Evolutionary conservation across 768 basidiomycete genomes (phyloP), one percentile per base, ranked within the genome.

Genomic region (Boletales sp.): DNA sequence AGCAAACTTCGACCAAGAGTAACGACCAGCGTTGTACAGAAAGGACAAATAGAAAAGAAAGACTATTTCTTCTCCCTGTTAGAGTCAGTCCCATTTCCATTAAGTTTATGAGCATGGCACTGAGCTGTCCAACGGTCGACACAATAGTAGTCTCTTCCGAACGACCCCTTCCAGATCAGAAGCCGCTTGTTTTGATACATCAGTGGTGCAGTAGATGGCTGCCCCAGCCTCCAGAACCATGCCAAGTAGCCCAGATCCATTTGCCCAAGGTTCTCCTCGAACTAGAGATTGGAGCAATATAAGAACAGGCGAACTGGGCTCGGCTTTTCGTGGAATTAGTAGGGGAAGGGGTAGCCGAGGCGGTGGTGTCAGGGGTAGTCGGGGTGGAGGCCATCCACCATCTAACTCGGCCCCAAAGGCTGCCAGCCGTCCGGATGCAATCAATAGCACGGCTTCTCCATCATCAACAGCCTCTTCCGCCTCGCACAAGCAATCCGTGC

Each of bases 261-360:
- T 71, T 43, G 48, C 61, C 52, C 65, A 58, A 44, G 46, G 55
- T 18, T 56, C 61, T 46, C 65, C 73, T 51, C 68, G 69, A 40
- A 55, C 60, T 31, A 65, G 70, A 47, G 73, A 76, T 52, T 80
- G 81, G 80, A 65, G 60, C 38, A 70, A 8, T 44, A 24, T 48
- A 38, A 64, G 70, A 43, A 58, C 67, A n/a, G 71, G 69, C 43
- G 81, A 81, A 40, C 69, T 74, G 43, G 77, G 74, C 8, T 70
- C 75, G 31, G 71, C 78, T 31, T 79, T 78, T 55, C 74, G 68
- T 57, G 76, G 77, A 40, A 61, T 73, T 29, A 65, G 68, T 55
- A 72, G 66, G 39, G 60, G 62, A 47, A 66, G 73, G 53, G 66
- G 70, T 45, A 62, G 72, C 21, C 69, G 74, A 47, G 69, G 72